Conservation (phyloP, 768 basidiomycete genomes). For the Mycena belliarum region DNA sequence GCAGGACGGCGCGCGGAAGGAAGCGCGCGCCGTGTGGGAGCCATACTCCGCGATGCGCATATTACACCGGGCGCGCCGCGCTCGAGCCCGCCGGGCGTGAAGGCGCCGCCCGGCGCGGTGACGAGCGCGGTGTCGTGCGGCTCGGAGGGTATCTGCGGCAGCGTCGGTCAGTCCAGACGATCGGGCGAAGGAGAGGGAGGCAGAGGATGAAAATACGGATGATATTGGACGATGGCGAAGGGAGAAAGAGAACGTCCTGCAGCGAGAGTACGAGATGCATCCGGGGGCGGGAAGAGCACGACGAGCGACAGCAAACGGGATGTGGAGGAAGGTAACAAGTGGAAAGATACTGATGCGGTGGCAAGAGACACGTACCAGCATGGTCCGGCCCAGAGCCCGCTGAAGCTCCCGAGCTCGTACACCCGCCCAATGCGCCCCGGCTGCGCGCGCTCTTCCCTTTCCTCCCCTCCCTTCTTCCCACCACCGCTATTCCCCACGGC, state of each 20-base stretch:
- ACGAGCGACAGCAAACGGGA: neutral
- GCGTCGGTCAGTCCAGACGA: neutral
- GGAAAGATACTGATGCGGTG: neutral
- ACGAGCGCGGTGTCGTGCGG: conserved; percentile 28
- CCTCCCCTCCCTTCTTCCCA: neutral
- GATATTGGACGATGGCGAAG: neutral
- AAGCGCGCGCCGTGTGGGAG: conserved; percentile 24
- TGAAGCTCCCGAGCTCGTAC: conserved; percentile 45
- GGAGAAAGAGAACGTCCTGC: neutral
- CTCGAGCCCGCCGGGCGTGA: conserved; percentile 22
- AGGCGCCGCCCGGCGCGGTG: conserved; percentile 15
- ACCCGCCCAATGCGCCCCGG: conserved; percentile 6
- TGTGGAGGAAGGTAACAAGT: neutral
- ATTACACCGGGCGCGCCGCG: conserved; percentile 40
- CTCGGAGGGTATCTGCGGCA: conserved; percentile 33
- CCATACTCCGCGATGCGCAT: conserved; percentile 53
- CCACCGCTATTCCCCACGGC: too few species aligned
- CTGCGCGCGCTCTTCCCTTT: neutral
- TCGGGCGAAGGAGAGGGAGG: neutral
- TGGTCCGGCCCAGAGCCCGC: conserved; percentile 51
- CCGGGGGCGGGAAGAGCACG: neutral
- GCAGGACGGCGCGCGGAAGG: too few species aligned
- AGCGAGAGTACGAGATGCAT: neutral
- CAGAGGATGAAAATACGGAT: too few species aligned
- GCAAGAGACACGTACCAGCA: conserved; percentile 30